Conservation (phyloP, 2,329 filamentous ascomycete genomes). For the Plenodomus biglobosus region DNA sequence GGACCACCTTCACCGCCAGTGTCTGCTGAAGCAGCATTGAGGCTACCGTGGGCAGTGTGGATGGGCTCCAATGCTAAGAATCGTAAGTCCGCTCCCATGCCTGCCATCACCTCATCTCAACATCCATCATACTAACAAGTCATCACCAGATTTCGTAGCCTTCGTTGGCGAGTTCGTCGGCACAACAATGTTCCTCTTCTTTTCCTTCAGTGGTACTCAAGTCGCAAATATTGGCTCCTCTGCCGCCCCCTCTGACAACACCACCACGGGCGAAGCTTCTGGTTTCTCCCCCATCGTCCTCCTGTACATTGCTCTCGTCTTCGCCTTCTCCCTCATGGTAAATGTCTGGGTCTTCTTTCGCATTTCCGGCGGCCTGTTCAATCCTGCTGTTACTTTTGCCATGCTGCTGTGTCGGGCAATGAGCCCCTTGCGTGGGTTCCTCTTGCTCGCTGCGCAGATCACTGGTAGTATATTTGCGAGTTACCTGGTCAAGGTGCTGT, state of each 20-base stretch:
- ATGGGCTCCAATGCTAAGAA: slow-evolving; percentile 43
- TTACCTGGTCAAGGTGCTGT: slow-evolving; percentile 49
- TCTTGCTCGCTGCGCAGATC: slow-evolving; percentile 51
- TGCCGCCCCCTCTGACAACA: slow-evolving; percentile 37
- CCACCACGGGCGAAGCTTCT: slow-evolving; percentile 49
- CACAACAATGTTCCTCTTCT: slow-evolving; percentile 51
- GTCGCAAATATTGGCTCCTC: slow-evolving; percentile 53
- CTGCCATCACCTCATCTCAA: background rate
- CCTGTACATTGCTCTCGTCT: slow-evolving; percentile 43
- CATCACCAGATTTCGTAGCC: slow-evolving; percentile 42
- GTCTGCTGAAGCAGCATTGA: slow-evolving; percentile 42
- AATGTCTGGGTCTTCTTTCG: slow-evolving; percentile 47
- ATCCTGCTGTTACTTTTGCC: slow-evolving; percentile 39
- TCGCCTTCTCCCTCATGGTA: slow-evolving; percentile 43
- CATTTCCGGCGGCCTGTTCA: slow-evolving; percentile 38
- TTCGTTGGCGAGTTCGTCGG: slow-evolving; percentile 53
- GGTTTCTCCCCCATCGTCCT: slow-evolving; percentile 50
- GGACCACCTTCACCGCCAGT: slow-evolving; percentile 25
- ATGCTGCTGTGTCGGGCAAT: slow-evolving; percentile 46
- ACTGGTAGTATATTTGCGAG: slow-evolving; percentile 49
- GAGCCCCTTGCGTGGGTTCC: slow-evolving; percentile 44
- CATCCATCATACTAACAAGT: slow-evolving; percentile 34
- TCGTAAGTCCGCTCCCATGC: slow-evolving; percentile 19
- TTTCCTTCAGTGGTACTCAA: slow-evolving; percentile 49
- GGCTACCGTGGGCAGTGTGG: slow-evolving; percentile 41